Evolutionary conservation across 208 protist genomes (phyloP).

Genomic region (Trypanosoma lewisi): DNA sequence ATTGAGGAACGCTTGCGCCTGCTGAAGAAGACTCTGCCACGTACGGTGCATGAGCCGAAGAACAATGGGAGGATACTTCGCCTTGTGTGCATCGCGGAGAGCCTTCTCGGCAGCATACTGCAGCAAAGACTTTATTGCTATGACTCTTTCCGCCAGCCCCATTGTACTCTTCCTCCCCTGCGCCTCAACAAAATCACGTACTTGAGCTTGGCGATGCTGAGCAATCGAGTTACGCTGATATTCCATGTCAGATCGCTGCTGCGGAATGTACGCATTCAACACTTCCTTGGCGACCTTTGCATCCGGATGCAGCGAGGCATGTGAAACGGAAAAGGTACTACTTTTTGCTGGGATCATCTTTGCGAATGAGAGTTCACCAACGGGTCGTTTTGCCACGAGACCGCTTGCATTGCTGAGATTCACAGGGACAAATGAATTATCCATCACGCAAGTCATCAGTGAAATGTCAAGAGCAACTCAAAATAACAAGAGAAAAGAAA

Average conservation of each 20-base stretch:
- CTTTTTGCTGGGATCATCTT: not conserved
- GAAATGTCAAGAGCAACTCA: not conserved
- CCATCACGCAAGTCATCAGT: constrained; percentile 5
- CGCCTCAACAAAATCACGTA: constrained; percentile 46
- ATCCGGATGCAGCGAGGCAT: constrained; percentile 33
- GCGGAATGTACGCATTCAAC: constrained; percentile 1
- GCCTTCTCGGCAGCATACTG: constrained; percentile 43
- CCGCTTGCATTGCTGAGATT: not conserved
- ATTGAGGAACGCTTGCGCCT: constrained; percentile 46
- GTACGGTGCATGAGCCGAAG: constrained; percentile 53
- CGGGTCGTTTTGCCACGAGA: constrained; percentile 1
- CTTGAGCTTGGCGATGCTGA: constrained; percentile 17
- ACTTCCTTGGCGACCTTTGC: not conserved
- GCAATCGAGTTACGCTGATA: constrained; percentile 32
- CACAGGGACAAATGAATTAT: not conserved
- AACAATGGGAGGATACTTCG: constrained; percentile 32
- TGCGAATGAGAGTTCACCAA: not conserved
- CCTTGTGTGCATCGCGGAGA: constrained; percentile 14
- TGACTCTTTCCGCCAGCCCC: constrained; percentile 29
- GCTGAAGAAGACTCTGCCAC: constrained; percentile 53
- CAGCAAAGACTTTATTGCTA: constrained; percentile 48
- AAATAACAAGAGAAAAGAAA: constrained; percentile 21
- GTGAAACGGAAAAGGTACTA: constrained; percentile 52
- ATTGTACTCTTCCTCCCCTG: constrained; percentile 29
- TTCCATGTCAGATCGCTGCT: constrained; percentile 31